A percentile compares a stretch with the other conserved stretches of the same genome.
Conservation (phyloP, 2,329 filamentous ascomycete genomes). For the Aspergillus fijiensis region DNA sequence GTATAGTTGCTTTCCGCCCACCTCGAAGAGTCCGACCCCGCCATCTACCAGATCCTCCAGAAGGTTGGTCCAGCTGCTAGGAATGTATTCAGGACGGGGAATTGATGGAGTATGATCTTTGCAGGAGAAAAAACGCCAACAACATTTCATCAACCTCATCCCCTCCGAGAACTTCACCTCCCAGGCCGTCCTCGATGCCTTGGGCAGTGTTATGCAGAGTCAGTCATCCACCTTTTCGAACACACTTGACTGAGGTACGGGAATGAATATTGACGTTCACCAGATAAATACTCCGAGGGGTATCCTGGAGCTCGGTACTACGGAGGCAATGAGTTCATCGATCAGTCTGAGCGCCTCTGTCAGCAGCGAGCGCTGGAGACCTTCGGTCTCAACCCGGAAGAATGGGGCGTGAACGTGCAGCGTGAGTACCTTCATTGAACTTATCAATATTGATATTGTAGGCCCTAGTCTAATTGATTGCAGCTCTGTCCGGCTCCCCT, state of each 20-base stretch:
- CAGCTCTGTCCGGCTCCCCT: conserved; percentile 76
- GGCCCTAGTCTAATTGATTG: conserved; percentile 12
- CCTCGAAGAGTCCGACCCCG: conserved; percentile 80
- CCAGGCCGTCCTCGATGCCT: conserved; percentile 83
- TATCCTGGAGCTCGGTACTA: conserved; percentile 97
- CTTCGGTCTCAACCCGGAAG: conserved; percentile 76
- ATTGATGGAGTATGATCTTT: conserved; percentile 16
- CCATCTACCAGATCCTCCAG: conserved; percentile 84
- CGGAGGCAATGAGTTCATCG: conserved; percentile 94
- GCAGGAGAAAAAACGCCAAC: conserved; percentile 92
- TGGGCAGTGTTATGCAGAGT: conserved; percentile 96
- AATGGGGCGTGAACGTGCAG: conserved; percentile 98
- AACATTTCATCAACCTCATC: conserved; percentile 97
- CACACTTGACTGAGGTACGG: background rate
- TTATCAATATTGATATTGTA: background rate
- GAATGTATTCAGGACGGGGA: conserved; percentile 2
- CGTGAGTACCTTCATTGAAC: conserved; percentile 49
- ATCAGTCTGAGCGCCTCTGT: conserved; percentile 83
- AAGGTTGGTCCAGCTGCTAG: conserved; percentile 59
- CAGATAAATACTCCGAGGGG: conserved; percentile 97
- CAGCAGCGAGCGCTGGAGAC: conserved; percentile 86
- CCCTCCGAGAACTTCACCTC: conserved; percentile 96
- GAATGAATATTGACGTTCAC: conserved; percentile 26
- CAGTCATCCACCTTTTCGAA: conserved; percentile 34
- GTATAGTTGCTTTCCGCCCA: conserved; percentile 77